Evolutionary conservation across 305 asterid genomes (phyloP), one percentile per base, ranked within the genome.

Genomic region (Fraxinus xanthoxyloides): DNA sequence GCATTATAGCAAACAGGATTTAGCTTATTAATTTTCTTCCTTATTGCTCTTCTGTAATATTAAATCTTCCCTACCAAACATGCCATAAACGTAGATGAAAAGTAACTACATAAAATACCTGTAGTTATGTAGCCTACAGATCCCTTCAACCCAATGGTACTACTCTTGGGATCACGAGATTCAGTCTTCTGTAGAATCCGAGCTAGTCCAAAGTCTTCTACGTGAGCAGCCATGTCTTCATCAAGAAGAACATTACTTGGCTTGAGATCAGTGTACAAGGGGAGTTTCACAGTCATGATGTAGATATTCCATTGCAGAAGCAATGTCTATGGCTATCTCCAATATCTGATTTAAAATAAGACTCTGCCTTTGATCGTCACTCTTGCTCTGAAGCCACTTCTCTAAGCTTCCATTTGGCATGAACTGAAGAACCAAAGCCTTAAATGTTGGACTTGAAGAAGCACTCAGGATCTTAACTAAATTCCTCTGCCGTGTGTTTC

Each of bases 401-500:
- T 54, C 65, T 54, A 54, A 54, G 24, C 56, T 46, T 46, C 19
- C 56, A 46, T 46, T 46, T 46, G 56, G 56, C 56, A 46, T 46
- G 56, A 46, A 54, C 12, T 54, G 65, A 1, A 54, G 65, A 54
- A 54, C 9, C 65, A 54, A 21, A n/a, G 26, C 26, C 24, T 54
- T 54, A n/a, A 54, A n/a, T 4, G 65, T 54, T 2, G 65, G 26
- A n/a, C 65, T n/a, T 54, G 65, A 54, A 54, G 65, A n/a, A 54
- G 65, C 65, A 54, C 24, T 54, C 24, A 54, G 65, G 65, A 54
- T 51, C 1, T 34, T 82, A 0, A 82, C 70, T 54, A 81, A 72
- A 65, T 81, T 81, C 36, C 81, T 17, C 28, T 81, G 84, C 46
- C 81, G 21, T 9, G 21, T 81, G 77, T 67, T 81, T 76, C 69